A percentile compares a stretch with the other conserved stretches of the same genome.
Evolutionary conservation across 768 basidiomycete genomes (phyloP).

Genomic region (Rhizopogon vulgaris): DNA sequence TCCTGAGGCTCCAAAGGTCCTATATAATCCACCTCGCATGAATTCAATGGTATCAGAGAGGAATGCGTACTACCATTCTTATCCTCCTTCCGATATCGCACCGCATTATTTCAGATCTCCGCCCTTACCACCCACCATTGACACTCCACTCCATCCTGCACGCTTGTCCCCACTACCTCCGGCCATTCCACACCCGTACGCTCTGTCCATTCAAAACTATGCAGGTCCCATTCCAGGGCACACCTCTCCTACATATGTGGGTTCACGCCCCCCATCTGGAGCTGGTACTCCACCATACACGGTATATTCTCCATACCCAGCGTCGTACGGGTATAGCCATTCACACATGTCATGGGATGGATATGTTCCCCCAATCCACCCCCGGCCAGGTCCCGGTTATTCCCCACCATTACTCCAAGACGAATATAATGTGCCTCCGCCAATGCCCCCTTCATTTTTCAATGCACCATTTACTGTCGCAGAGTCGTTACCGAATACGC

Average conservation of each 20-base stretch:
- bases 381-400: background rate
- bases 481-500: background rate
- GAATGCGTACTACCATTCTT: background rate
- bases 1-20: background rate
- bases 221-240: conserved; percentile 17
- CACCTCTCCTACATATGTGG: conserved; percentile 17
- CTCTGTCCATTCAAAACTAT: conserved; percentile 11
- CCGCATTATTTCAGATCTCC: background rate
- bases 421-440: background rate
- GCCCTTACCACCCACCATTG: conserved; percentile 3
- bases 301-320: conserved; percentile 28
- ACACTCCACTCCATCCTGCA: conserved; percentile 13
- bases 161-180: conserved; percentile 13
- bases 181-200: conserved; percentile 17
- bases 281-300: conserved; percentile 30
- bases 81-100: background rate
- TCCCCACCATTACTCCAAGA: conserved; percentile 3
- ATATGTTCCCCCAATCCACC: background rate
- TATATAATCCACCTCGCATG: background rate
- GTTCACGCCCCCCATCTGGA: conserved; percentile 16
- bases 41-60: background rate
- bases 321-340: conserved; percentile 26
- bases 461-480: background rate
- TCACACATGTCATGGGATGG: conserved; percentile 36
- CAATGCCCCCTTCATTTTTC: background rate